Conservation (phyloP, 805 yeast species). For the Suhomyces tanzawaensis region DNA sequence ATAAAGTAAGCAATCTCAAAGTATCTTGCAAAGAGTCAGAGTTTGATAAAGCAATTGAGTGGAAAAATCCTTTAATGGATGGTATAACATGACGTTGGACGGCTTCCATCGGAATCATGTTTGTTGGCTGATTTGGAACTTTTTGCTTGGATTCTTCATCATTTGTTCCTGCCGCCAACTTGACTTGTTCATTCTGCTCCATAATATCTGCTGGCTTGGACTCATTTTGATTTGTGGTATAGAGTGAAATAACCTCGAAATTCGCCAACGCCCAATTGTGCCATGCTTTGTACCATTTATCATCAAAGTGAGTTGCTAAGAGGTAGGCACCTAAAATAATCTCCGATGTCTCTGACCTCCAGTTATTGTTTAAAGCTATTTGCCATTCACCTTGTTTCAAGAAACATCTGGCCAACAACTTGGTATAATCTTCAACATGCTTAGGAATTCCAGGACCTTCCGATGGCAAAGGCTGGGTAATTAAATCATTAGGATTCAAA, state of each 20-base stretch:
- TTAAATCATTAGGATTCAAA: slow-evolving; percentile 79
- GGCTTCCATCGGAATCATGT: slow-evolving; percentile 46
- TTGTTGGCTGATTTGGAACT: slow-evolving; percentile 11
- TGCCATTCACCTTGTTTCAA: slow-evolving; percentile 99
- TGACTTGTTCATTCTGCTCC: slow-evolving; percentile 29
- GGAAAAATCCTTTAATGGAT: slow-evolving; percentile 93
- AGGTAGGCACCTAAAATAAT: slow-evolving; percentile 88
- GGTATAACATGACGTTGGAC: slow-evolving; percentile 90
- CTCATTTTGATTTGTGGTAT: slow-evolving; percentile 30
- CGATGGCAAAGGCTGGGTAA: slow-evolving; percentile 80
- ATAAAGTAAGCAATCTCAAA: slow-evolving; percentile 79
- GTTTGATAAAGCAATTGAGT: slow-evolving; percentile 83
- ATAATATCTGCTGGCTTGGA: slow-evolving; percentile 20
- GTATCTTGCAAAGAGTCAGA: slow-evolving; percentile 92
- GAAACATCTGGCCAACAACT: slow-evolving; percentile 86
- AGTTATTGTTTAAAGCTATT: slow-evolving; percentile 69
- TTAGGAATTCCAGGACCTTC: slow-evolving; percentile 67
- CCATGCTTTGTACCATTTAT: slow-evolving; percentile 97
- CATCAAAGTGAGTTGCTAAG: slow-evolving; percentile 92
- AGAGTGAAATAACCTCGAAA: slow-evolving; percentile 84
- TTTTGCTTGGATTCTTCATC: slow-evolving; percentile 9
- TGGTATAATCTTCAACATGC: slow-evolving; percentile 80
- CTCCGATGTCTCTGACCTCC: slow-evolving; percentile 77
- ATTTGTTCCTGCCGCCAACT: slow-evolving; percentile 13
- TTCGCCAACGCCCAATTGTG: slow-evolving; percentile 99